phyloP scores from a whole-genome alignment of 1,284 basidiomycete genomes.

The Fomes fomentarius region DNA sequence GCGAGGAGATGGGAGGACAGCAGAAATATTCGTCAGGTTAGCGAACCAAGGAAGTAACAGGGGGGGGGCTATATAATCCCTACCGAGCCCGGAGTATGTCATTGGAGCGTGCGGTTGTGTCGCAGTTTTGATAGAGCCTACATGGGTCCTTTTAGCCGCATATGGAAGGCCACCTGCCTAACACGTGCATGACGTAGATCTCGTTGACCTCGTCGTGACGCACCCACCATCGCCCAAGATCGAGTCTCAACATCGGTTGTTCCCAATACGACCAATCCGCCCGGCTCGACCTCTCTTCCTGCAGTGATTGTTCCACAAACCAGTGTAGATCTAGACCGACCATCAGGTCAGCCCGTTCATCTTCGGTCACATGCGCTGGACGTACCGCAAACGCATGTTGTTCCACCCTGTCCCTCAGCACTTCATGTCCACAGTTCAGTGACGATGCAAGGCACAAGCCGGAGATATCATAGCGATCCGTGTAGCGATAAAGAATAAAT shows the following conservation, averaged over 20 bases:
- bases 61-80: conserved; percentile 8
- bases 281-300: neutral
- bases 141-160: conserved; percentile 2
- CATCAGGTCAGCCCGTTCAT: neutral
- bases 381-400: conserved; percentile 12
- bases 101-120: conserved; percentile 14
- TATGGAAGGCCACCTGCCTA: conserved; percentile 14
- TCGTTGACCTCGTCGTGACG: neutral
- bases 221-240: no score
- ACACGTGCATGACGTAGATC: conserved; percentile 18
- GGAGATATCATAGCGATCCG: neutral
- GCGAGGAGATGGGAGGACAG: no score
- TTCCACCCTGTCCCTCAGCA: neutral
- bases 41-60: neutral
- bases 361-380: conserved; percentile 2
- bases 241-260: neutral
- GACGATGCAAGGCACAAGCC: neutral
- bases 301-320: no score
- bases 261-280: neutral
- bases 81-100: conserved; percentile 15
- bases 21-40: no score
- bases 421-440: neutral
- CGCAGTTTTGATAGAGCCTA: neutral
- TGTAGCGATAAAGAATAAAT: conserved; percentile 12
- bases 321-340: neutral